Evolutionary conservation across 805 yeast species (phyloP).

Genomic region (Priceomyces haplophilus): DNA sequence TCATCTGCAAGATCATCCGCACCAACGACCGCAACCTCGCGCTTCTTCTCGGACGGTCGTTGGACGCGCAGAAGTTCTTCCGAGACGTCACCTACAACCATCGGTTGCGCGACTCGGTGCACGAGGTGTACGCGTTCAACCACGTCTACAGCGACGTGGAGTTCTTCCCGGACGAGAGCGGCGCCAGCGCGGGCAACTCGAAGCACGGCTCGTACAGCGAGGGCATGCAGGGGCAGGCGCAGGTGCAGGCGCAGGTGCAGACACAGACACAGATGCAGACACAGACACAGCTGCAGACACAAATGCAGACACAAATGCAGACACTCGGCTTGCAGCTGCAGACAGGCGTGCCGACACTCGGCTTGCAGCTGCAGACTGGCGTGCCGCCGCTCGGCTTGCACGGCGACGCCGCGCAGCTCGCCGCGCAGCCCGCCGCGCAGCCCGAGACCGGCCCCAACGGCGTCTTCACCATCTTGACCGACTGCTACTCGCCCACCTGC

Average conservation of each 20-base stretch:
- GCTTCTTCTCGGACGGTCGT: constrained; percentile 78
- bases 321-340: background rate
- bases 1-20: constrained; percentile 78
- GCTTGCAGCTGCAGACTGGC: background rate
- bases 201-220: constrained; percentile 29
- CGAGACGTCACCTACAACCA: constrained; percentile 96
- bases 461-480: constrained; percentile 86
- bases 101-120: constrained; percentile 79
- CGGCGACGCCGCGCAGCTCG: background rate
- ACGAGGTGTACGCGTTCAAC: constrained; percentile 83
- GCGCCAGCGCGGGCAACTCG: constrained; percentile 21
- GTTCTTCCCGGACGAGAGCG: constrained; percentile 36
- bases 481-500: constrained; percentile 97
- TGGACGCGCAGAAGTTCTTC: constrained; percentile 91
- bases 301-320: constrained; percentile 4
- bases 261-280: background rate
- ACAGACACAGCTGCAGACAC: constrained; percentile 11
- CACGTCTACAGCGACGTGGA: constrained; percentile 49
- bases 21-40: constrained; percentile 93
- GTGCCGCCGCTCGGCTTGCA: background rate
- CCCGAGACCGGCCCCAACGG: constrained; percentile 71
- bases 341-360: background rate
- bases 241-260: background rate
- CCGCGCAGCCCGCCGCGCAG: background rate
- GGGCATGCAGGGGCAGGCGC: constrained; percentile 9